phyloP scores from a whole-genome alignment of 2,329 filamentous ascomycete genomes.

The Emergomyces orientalis region DNA sequence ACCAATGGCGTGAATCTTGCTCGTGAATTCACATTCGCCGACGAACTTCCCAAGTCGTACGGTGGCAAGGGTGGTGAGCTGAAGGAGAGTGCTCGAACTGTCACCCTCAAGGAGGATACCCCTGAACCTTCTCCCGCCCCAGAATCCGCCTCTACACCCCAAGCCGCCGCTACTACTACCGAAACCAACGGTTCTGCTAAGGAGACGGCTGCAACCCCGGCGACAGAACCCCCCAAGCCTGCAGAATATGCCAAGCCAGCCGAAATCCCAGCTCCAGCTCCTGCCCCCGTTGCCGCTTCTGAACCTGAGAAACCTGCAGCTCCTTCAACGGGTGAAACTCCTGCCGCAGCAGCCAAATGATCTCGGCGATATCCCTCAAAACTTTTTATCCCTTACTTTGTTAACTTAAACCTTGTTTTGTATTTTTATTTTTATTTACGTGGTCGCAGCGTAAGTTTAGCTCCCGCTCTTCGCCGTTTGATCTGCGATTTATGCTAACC shows the following conservation, averaged over 20 bases:
- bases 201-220: slow-evolving; percentile 14
- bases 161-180: neutral
- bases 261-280: neutral
- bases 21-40: slow-evolving; percentile 51
- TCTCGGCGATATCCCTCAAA: neutral
- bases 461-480: neutral
- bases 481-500: neutral
- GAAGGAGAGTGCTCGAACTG: slow-evolving; percentile 29
- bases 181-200: slow-evolving; percentile 16
- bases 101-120: slow-evolving; percentile 24
- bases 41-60: slow-evolving; percentile 63
- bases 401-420: neutral
- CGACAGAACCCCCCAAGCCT: slow-evolving; percentile 11
- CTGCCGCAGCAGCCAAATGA: neutral
- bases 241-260: slow-evolving; percentile 7
- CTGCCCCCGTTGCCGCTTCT: neutral
- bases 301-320: slow-evolving; percentile 4
- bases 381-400: neutral
- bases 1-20: slow-evolving; percentile 62
- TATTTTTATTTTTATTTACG: neutral
- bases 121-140: slow-evolving; percentile 13
- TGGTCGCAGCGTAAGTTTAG: neutral
- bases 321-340: neutral
- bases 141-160: slow-evolving; percentile 5
- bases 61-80: slow-evolving; percentile 60